phyloP scores from a whole-genome alignment of 257 asterid species.

The Solanum chaucha region DNA sequence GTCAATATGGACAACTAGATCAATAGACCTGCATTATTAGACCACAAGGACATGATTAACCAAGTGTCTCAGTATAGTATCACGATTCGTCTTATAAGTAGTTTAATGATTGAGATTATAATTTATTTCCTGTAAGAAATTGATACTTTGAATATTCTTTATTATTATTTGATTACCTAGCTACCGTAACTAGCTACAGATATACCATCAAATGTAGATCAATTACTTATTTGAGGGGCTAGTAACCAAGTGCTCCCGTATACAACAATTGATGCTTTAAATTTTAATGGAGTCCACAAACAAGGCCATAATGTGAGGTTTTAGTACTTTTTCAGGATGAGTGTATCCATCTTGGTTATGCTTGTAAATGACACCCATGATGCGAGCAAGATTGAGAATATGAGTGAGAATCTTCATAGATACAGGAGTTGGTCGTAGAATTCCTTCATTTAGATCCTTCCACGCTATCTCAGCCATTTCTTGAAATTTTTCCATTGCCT shows the following conservation, averaged over 20 bases:
- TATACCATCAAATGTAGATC: no score
- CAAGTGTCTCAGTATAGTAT: not conserved
- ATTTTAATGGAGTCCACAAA: constrained; percentile 7
- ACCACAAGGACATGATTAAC: no score
- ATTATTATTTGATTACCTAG: no score
- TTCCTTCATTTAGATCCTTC: no score
- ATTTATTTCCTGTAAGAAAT: no score
- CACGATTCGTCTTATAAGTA: not conserved
- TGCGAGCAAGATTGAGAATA: constrained; percentile 18
- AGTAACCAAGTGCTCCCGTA: not conserved
- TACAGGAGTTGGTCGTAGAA: no score
- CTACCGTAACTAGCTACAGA: no score
- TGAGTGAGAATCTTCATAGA: not conserved
- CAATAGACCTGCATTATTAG: no score
- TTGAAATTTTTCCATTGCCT: no score
- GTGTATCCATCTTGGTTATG: constrained; percentile 30
- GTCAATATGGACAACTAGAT: not conserved
- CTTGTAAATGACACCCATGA: constrained; percentile 26
- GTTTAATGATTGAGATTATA: not conserved
- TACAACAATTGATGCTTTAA: not conserved
- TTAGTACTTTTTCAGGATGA: constrained; percentile 19
- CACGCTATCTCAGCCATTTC: no score
- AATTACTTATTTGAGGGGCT: not conserved
- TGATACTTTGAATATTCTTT: no score
- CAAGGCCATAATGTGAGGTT: not conserved